Evolutionary conservation across 768 basidiomycete genomes (phyloP), one percentile per base, ranked within the genome.

Genomic region (Amanita pallidorosea): DNA sequence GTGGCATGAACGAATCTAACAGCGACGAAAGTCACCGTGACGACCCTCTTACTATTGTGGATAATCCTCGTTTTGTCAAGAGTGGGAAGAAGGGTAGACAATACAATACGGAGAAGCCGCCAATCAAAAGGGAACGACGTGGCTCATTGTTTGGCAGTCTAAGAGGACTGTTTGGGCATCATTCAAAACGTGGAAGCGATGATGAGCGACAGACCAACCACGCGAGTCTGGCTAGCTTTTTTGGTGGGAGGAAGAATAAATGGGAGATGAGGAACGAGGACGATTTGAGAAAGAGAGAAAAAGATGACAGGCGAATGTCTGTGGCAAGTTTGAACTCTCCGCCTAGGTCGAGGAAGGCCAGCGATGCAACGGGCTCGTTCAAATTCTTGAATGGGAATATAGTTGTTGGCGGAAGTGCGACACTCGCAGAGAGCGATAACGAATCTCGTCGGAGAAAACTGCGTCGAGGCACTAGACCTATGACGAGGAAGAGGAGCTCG

Each of bases 31-130:
- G 58, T 15, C 55, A 64, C 12, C 57, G 60, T 7, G 55, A 60
- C 31, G 61, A 59, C 2, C 63, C 66, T n/a, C 54, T 75, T 9
- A 61, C 65, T 37, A 67, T 80, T 4, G 70, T 76, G n/a, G 81
- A 81, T 57, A 83, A 83, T 55, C 72, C 76, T 12, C 69, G 74
- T 22, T 81, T 77, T 52, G 60, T 67, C 23, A 45, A 51, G 18
- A 25, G 42, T n/a, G 45, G 45, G 34, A 47, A 57, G 34, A 47
- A 56, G 5, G 35, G 47, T n/a, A 55, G 53, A 33, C 31, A 23
- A 8, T 48, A 36, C 35, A 27, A 22, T 15, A 45, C 38, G 22
- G 22, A 33, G 33, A 44, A 41, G 17, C 17, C 22, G 18, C 20
- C 25, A 11, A 2, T n/a, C 33, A 56, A 49, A 54, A 53, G 27